Percentiles rank a stretch among this genome's conserved stretches.
Evolutionary conservation across 176 grass and related monocot genomes (phyloP).

Genomic region (Saccharum officinarum): DNA sequence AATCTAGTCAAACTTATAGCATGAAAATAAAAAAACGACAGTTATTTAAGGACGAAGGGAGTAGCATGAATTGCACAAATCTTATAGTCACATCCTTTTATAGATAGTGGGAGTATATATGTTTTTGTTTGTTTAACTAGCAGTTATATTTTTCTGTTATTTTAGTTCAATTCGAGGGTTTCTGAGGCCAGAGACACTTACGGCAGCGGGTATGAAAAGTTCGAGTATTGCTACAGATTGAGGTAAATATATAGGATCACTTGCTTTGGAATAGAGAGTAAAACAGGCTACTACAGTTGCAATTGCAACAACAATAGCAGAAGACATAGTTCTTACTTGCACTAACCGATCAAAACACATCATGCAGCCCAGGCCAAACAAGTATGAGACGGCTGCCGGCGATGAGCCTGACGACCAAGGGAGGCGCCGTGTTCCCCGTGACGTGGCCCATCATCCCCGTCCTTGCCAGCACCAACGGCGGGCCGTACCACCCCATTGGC

Average conservation of each 20-base stretch:
- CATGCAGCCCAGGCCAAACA: conserved; percentile 16
- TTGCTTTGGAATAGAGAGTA: background rate
- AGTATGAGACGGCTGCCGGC: background rate
- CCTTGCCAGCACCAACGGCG: background rate
- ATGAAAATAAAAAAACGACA: too few relatives aligned
- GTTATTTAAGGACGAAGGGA: too few relatives aligned
- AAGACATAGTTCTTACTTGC: background rate
- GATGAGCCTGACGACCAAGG: conserved; percentile 46
- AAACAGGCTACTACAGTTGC: background rate
- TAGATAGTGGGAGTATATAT: too few relatives aligned
- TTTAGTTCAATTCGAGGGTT: conserved; percentile 24
- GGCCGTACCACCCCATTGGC: background rate
- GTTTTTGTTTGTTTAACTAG: background rate
- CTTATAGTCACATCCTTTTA: too few relatives aligned
- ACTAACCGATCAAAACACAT: background rate
- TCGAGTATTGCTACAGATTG: conserved; percentile 51
- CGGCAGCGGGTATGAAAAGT: background rate
- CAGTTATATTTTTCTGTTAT: background rate
- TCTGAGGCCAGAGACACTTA: background rate
- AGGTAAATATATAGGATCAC: conserved; percentile 10
- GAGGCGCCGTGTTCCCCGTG: conserved; percentile 43
- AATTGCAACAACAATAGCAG: background rate
- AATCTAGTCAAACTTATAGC: too few relatives aligned
- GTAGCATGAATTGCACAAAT: too few relatives aligned
- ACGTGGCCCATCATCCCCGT: background rate